phyloP scores from a whole-genome alignment of 2,329 filamentous ascomycete genomes.

The Trichophaea hybrida region DNA sequence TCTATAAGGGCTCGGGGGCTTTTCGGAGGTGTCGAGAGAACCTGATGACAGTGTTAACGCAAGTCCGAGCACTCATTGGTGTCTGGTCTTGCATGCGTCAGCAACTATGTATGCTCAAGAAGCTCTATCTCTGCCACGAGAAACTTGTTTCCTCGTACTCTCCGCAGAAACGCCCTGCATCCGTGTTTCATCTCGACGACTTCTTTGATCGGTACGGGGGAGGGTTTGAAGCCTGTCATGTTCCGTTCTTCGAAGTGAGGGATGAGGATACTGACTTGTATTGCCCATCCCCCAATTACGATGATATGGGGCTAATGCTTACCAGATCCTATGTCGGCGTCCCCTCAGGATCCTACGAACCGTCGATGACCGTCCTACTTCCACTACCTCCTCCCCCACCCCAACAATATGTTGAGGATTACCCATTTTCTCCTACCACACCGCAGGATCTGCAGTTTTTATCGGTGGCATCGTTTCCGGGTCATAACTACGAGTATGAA shows the following conservation, averaged over 20 bases:
- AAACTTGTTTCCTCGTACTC: conserved; percentile 46
- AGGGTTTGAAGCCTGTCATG: conserved; percentile 4
- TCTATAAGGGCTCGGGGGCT: conserved; percentile 55
- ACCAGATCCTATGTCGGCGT: not conserved
- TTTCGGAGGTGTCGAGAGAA: conserved; percentile 41
- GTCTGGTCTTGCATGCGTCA: conserved; percentile 71
- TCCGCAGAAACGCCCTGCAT: conserved; percentile 40
- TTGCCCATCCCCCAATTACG: not conserved
- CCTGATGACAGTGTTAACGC: not conserved
- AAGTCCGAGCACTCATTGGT: conserved; percentile 45
- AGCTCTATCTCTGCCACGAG: conserved; percentile 61
- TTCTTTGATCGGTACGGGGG: conserved; percentile 63
- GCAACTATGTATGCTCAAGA: conserved; percentile 49
- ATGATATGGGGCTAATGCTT: not conserved
- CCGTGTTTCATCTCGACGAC: conserved; percentile 71
- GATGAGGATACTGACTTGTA: conserved; percentile 1
- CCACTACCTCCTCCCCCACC: not conserved
- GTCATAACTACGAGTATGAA: not conserved
- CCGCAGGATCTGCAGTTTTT: conserved; percentile 2
- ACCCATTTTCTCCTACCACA: conserved; percentile 3
- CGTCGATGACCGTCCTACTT: not conserved
- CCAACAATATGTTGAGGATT: not conserved
- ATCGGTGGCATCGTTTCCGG: not conserved
- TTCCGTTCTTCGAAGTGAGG: conserved; percentile 1
- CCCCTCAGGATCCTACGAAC: not conserved